phyloP scores from a whole-genome alignment of 129 eudicot genomes.

The Ambrosia artemisiifolia region DNA sequence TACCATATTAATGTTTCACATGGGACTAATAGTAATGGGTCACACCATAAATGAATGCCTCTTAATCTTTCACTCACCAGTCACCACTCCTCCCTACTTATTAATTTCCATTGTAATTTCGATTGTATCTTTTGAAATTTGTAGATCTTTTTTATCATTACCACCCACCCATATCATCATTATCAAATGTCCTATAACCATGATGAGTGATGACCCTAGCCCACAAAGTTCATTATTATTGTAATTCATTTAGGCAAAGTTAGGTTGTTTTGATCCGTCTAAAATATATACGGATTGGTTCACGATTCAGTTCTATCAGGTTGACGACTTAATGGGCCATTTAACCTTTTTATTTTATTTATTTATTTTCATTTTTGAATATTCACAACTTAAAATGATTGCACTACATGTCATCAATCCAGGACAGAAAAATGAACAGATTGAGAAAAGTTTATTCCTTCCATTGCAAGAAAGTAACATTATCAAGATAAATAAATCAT shows the following conservation, averaged over 20 bases:
- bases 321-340: too few relatives aligned
- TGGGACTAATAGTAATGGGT: slow-evolving; percentile 14
- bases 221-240: not conserved
- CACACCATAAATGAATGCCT: slow-evolving; percentile 20
- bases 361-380: too few relatives aligned
- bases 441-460: slow-evolving; percentile 13
- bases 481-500: slow-evolving; percentile 23
- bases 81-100: slow-evolving; percentile 16
- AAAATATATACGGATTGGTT: too few relatives aligned
- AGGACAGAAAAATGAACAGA: not conserved
- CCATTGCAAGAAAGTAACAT: slow-evolving; percentile 23
- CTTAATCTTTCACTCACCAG: slow-evolving; percentile 15
- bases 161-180: not conserved
- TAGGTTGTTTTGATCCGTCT: too few relatives aligned
- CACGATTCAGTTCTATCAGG: too few relatives aligned
- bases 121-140: slow-evolving; percentile 4
- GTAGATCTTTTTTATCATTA: slow-evolving; percentile 3
- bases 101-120: slow-evolving; percentile 10
- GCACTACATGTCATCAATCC: slow-evolving; percentile 16
- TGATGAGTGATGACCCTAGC: not conserved
- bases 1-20: slow-evolving; percentile 23
- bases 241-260: too few relatives aligned
- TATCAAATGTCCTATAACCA: not conserved
- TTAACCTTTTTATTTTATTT: too few relatives aligned
- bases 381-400: not conserved